Evolutionary conservation across 108 stramenopile genomes (phyloP).

Genomic region (Stephanodiscus minutulus): DNA sequence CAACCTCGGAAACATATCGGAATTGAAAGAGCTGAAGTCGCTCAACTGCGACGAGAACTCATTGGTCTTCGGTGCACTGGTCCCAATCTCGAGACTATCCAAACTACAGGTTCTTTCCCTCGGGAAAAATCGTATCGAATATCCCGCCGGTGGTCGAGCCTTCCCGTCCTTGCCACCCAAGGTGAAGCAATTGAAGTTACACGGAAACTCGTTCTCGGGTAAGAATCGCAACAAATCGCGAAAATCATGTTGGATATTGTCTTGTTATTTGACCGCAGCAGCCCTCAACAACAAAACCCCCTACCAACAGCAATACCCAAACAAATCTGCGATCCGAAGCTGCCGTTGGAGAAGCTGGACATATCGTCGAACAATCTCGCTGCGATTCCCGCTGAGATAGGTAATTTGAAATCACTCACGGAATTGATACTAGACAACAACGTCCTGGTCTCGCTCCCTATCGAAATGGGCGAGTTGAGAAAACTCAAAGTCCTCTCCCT

Average conservation of each 20-base stretch:
- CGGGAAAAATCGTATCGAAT: conserved; percentile 67
- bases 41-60: conserved; percentile 78
- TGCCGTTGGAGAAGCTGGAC: conserved; percentile 69
- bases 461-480: conserved; percentile 57
- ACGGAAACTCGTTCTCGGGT: conserved; percentile 53
- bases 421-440: conserved; percentile 82
- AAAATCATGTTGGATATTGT: conserved; percentile 3
- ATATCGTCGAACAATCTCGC: conserved; percentile 71
- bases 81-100: conserved; percentile 51
- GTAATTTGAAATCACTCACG: conserved; percentile 54
- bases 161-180: conserved; percentile 57
- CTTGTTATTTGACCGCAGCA: background rate
- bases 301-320: background rate
- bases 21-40: conserved; percentile 68
- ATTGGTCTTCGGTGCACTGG: conserved; percentile 53
- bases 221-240: background rate
- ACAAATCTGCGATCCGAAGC: conserved; percentile 2
- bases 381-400: conserved; percentile 62
- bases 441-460: conserved; percentile 63
- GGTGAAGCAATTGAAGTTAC: conserved; percentile 64
- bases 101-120: conserved; percentile 75
- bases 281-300: too few relatives aligned
- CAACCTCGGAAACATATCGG: conserved; percentile 49
- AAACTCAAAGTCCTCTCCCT: conserved; percentile 78
- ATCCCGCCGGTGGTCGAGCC: conserved; percentile 20